A percentile compares a stretch with the other conserved stretches of the same genome.
These are phyloP conservation scores for Madurella fahalii DNA, from an alignment of 2,329 filamentous ascomycete species.

Conservation along the genomic window DNA sequence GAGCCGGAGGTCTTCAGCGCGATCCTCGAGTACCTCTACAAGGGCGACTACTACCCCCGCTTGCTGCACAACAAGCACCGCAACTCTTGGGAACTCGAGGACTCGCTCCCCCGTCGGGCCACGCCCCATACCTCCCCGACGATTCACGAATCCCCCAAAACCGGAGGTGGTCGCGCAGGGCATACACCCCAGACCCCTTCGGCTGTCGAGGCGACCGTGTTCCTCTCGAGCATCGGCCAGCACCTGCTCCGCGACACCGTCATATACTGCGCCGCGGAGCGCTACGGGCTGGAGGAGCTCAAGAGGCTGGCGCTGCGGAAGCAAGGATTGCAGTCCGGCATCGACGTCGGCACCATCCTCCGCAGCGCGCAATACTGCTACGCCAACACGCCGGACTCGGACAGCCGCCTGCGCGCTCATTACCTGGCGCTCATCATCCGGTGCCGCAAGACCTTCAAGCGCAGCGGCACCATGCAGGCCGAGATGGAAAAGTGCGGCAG, in stretches of 20 bases:
- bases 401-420: conserved; percentile 90
- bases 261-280: conserved; percentile 88
- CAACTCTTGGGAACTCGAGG: conserved; percentile 87
- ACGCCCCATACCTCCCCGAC: conserved; percentile 51
- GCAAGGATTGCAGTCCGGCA: conserved; percentile 88
- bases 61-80: conserved; percentile 81
- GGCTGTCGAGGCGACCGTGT: conserved; percentile 71
- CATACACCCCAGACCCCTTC: conserved; percentile 53
- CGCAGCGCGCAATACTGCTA: conserved; percentile 93
- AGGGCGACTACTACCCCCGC: conserved; percentile 90
- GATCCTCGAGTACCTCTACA: conserved; percentile 95
- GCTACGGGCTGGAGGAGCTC: conserved; percentile 87
- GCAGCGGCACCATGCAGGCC: conserved; percentile 96
- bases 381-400: conserved; percentile 87
- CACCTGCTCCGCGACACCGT: conserved; percentile 86
- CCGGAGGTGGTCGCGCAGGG: conserved; percentile 42
- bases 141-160: conserved; percentile 37
- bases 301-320: conserved; percentile 89
- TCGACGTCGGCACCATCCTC: conserved; percentile 87
- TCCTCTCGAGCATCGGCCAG: conserved; percentile 68
- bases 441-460: conserved; percentile 95
- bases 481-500: conserved; percentile 88
- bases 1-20: conserved; percentile 92
- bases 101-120: conserved; percentile 43
- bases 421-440: conserved; percentile 97